Evolutionary conservation across 2,329 filamentous ascomycete genomes (phyloP).

Genomic region (Penicillium expansum): DNA sequence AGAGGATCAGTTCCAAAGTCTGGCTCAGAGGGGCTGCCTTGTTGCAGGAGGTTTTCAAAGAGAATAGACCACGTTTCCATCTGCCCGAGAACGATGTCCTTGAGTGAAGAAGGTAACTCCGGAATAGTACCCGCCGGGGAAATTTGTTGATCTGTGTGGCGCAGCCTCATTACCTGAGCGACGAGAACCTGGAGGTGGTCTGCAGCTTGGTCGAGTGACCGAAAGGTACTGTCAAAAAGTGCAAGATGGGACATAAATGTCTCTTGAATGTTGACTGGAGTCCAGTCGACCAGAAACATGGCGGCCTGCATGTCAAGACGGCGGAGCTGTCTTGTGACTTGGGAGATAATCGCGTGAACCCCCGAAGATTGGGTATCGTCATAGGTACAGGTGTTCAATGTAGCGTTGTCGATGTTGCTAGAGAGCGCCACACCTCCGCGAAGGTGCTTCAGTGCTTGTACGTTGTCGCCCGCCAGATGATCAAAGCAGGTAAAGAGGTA

Average conservation of each 20-base stretch:
- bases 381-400: neutral
- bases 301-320: conserved; percentile 40
- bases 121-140: conserved; percentile 7
- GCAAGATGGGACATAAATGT: conserved; percentile 7
- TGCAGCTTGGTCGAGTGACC: conserved; percentile 34
- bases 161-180: conserved; percentile 31
- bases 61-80: conserved; percentile 10
- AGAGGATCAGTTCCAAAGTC: conserved; percentile 15
- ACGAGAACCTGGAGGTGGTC: conserved; percentile 34
- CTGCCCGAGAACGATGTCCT: conserved; percentile 2
- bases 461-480: conserved; percentile 35
- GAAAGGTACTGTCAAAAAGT: conserved; percentile 18
- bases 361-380: conserved; percentile 13
- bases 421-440: conserved; percentile 35
- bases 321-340: conserved; percentile 36
- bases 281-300: conserved; percentile 32
- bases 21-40: conserved; percentile 1
- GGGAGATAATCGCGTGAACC: conserved; percentile 23
- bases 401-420: conserved; percentile 9
- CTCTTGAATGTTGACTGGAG: conserved; percentile 30
- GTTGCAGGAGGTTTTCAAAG: conserved; percentile 8
- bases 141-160: conserved; percentile 23
- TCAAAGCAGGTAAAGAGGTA: conserved; percentile 44
- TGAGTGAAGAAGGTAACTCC: conserved; percentile 1
- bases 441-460: conserved; percentile 39